phyloP scores from a whole-genome alignment of 257 asterid genomes.

The Knoxia roxburghii region DNA sequence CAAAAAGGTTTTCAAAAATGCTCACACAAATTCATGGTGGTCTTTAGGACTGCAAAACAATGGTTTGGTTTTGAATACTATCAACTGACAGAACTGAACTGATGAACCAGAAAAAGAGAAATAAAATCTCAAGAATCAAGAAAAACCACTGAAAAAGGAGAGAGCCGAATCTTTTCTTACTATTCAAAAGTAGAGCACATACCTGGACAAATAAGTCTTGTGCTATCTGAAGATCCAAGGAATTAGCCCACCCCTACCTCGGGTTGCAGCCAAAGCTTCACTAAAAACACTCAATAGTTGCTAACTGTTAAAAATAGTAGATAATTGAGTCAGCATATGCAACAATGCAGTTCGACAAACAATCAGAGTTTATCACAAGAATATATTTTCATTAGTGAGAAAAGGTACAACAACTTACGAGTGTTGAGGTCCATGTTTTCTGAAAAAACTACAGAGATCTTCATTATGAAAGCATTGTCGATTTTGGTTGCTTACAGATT shows the following conservation, averaged over 20 bases:
- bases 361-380: neutral
- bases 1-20: too few relatives aligned
- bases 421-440: neutral
- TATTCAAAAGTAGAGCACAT: slow-evolving; percentile 3
- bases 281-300: slow-evolving; percentile 63
- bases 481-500: too few relatives aligned
- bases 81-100: neutral
- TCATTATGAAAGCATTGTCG: too few relatives aligned
- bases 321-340: slow-evolving; percentile 1
- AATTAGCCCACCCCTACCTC: slow-evolving; percentile 78
- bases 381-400: neutral
- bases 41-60: too few relatives aligned
- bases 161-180: neutral
- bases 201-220: slow-evolving; percentile 94
- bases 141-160: too few relatives aligned
- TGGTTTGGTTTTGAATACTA: slow-evolving; percentile 41
- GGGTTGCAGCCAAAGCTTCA: slow-evolving; percentile 96
- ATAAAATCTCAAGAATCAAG: neutral
- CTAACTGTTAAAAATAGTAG: too few relatives aligned
- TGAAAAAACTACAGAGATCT: too few relatives aligned
- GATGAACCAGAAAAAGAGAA: neutral
- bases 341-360: neutral
- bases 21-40: slow-evolving; percentile 83
- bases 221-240: slow-evolving; percentile 73
- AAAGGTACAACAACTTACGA: neutral